A percentile compares a stretch with the other conserved stretches of the same genome.
Conservation (phyloP, 257 asterid species). For the Plantago ovata region DNA sequence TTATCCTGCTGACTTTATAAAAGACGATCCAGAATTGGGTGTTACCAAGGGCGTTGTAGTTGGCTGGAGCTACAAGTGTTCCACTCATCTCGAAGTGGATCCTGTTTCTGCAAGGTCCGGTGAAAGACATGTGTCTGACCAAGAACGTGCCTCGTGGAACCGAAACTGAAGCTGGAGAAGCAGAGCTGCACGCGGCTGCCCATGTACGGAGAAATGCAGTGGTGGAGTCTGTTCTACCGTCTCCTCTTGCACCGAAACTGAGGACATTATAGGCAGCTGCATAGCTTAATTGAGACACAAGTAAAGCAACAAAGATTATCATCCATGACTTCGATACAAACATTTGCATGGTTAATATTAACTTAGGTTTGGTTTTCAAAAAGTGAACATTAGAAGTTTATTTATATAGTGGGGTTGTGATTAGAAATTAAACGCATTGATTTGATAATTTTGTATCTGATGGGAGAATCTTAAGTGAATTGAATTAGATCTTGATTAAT, state of each 20-base stretch:
- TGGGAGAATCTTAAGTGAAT: no score
- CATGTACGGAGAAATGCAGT: conserved; percentile 54
- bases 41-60: conserved; percentile 39
- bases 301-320: conserved; percentile 6
- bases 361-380: no score
- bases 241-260: conserved; percentile 62
- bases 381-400: no score
- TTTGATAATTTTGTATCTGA: no score
- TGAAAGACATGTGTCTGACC: conserved; percentile 36
- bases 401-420: no score
- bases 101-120: conserved; percentile 61
- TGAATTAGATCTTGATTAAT: no score
- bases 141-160: conserved; percentile 55
- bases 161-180: conserved; percentile 41
- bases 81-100: conserved; percentile 50
- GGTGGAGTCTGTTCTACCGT: conserved; percentile 69
- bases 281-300: conserved; percentile 15
- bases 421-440: no score
- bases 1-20: conserved; percentile 47
- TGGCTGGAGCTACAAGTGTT: conserved; percentile 54
- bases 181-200: conserved; percentile 65
- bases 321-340: background rate
- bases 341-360: background rate
- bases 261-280: conserved; percentile 51
- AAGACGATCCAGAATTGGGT: conserved; percentile 61